phyloP scores from a whole-genome alignment of 331 rosid genomes.

The Dryas integrifolia region DNA sequence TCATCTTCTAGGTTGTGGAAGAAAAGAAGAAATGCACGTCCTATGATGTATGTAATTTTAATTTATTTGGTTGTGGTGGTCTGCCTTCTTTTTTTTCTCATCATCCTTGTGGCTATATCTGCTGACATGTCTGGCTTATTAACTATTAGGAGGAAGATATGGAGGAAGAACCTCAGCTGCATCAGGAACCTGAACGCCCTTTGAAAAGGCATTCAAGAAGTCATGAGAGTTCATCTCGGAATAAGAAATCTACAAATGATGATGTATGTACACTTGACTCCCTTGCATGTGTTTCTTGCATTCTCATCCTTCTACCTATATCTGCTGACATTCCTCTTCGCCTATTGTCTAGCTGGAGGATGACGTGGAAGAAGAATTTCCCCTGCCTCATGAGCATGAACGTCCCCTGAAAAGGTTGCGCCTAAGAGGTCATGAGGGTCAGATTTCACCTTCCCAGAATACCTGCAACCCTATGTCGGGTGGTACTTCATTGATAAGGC shows the following conservation, averaged over 20 bases:
- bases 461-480: slow-evolving; percentile 27
- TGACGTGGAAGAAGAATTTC: slow-evolving; percentile 49
- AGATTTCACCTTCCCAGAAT: slow-evolving; percentile 33
- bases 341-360: slow-evolving; percentile 38
- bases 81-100: slow-evolving; percentile 17
- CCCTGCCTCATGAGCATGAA: slow-evolving; percentile 31
- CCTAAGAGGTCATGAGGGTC: slow-evolving; percentile 51
- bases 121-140: slow-evolving; percentile 27
- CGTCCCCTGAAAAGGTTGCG: slow-evolving; percentile 79
- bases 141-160: slow-evolving; percentile 41
- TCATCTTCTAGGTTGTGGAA: slow-evolving; percentile 43
- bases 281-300: neutral
- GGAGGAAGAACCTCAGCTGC: slow-evolving; percentile 50
- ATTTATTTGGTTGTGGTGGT: slow-evolving; percentile 3
- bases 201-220: slow-evolving; percentile 72
- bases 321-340: slow-evolving; percentile 28
- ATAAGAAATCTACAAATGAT: slow-evolving; percentile 12
- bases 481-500: slow-evolving; percentile 34
- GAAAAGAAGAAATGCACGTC: slow-evolving; percentile 29
- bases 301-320: slow-evolving; percentile 16
- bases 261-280: slow-evolving; percentile 6
- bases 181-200: slow-evolving; percentile 51
- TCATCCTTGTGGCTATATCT: slow-evolving; percentile 19
- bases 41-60: slow-evolving; percentile 29
- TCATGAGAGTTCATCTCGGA: slow-evolving; percentile 36